A percentile compares a stretch with the other conserved stretches of the same genome.
Conservation (phyloP, 2,329 filamentous ascomycete genomes). For the Neurospora crassa region DNA sequence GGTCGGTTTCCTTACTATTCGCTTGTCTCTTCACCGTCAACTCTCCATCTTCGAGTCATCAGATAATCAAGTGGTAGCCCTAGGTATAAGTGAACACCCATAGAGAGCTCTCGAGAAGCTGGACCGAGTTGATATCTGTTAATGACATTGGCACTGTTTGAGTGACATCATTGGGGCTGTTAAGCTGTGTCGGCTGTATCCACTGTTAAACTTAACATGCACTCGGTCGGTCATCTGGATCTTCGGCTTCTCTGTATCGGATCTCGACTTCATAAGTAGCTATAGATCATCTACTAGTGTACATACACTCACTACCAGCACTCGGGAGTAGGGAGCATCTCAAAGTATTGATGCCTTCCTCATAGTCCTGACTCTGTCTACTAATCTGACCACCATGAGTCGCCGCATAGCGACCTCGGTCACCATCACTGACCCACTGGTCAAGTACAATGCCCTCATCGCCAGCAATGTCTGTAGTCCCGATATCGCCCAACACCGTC, state of each 20-base stretch:
- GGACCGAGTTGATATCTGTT: neutral
- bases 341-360: neutral
- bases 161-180: neutral
- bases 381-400: constrained; percentile 20
- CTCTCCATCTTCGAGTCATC: neutral
- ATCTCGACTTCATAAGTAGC: neutral
- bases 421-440: constrained; percentile 61
- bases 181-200: neutral
- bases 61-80: neutral
- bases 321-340: neutral
- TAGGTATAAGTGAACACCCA: neutral
- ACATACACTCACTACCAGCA: neutral
- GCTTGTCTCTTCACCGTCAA: neutral
- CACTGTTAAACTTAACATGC: neutral
- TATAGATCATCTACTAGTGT: neutral
- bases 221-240: neutral
- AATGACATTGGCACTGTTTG: neutral
- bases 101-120: neutral
- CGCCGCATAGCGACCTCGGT: constrained; percentile 34
- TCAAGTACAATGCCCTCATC: constrained; percentile 65
- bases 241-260: neutral
- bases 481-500: constrained; percentile 61
- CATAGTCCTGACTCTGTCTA: too few species aligned
- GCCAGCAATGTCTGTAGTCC: constrained; percentile 50
- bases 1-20: neutral